Evolutionary conservation across 1,139 yeast genomes (phyloP), one percentile per base, ranked within the genome.

Genomic region (Yamadazyma dendronema): DNA sequence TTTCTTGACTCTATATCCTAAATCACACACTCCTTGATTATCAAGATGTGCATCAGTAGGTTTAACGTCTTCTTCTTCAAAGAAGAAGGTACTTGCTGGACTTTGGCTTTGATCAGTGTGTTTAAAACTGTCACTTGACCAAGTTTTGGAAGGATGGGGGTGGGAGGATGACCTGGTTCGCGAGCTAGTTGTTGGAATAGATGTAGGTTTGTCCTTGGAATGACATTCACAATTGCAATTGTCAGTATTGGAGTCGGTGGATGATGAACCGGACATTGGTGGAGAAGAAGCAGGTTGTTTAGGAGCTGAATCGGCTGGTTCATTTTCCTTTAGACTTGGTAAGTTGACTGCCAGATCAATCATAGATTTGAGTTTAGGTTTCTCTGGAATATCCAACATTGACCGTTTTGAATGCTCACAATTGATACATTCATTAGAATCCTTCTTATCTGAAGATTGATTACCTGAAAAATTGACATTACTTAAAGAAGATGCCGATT

Each of bases 1-100:
- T 48, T 61, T 69, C 42, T 57, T 67, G 33, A 72, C 56, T 45
- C 55, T 64, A 44, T 71, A 72, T 3, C 77, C 77, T 39, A 71
- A 59, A 25, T 69, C 70, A 47, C 76, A 69, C 33, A 53, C 37
- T 3, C 75, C 74, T 41, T 48, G 54, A 19, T 53, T 39, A 36
- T 66, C 73, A 19, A 66, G 35, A 27, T 49, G 53, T 23, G 59
- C 34, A 29, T 53, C 54, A 16, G 37, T 35, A 17, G 47, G 40
- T 34, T 42, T 40, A 8, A 37, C 25, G 3, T 4, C 34, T 14
- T 37, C 43, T 40, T 36, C 24, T 32, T 46, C 40, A 14, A 34
- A 24, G n/a, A 35, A 31, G 29, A 37, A 36, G 11, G 34, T 34
- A 14, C 28, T 17, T 28, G 22, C 9, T 19, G 22, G 22, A 19